Evolutionary conservation across 2,329 filamentous ascomycete genomes (phyloP), one percentile per base, ranked within the genome.

Genomic region (Sporothrix curviconia): DNA sequence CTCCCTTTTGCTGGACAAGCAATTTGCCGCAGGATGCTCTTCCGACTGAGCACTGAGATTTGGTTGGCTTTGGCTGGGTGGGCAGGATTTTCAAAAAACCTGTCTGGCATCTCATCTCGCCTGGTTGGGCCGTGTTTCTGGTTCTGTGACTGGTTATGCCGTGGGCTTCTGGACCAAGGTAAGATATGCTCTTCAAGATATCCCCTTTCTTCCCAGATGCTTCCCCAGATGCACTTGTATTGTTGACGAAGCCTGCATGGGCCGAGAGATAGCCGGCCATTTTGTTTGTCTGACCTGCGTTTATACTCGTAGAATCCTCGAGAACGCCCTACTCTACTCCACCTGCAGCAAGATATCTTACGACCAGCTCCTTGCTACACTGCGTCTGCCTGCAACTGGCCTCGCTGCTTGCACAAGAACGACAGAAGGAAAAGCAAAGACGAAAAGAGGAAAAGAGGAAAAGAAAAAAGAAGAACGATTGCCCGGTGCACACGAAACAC

Each of bases 41-140:
- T 49, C 25, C 44, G n/a, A n/a, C n/a, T n/a, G n/a, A n/a, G n/a
- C n/a, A n/a, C n/a, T n/a, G n/a, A n/a, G n/a, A n/a, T n/a, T 49
- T 11, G 12, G 22, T 28, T 14, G 42, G 50, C 17, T 53, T 44
- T 43, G 11, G 37, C 51, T 43, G 51, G 24, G 15, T 39, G 28
- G 50, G 37, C 37, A 9, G 24, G 25, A n/a, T n/a, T 43, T 54
- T 43, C 51, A 32, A 43, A 24, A 51, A 6, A 36, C 30, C 37
- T 43, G 39, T 37, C 37, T 22, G 28, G 28, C 15, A 39, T 15
- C 49, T 22, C 36, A 40, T 25, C 51, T 25, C 40, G 51, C 40
- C 51, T 44, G 51, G 39, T 43, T 55, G 30, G 28, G 52, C 52
- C 40, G 52, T 46, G 40, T 47, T 55, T 55, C 42, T 44, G 50